Conservation (phyloP, 2,329 filamentous ascomycete genomes). For the Colletotrichum chlorophyti region DNA sequence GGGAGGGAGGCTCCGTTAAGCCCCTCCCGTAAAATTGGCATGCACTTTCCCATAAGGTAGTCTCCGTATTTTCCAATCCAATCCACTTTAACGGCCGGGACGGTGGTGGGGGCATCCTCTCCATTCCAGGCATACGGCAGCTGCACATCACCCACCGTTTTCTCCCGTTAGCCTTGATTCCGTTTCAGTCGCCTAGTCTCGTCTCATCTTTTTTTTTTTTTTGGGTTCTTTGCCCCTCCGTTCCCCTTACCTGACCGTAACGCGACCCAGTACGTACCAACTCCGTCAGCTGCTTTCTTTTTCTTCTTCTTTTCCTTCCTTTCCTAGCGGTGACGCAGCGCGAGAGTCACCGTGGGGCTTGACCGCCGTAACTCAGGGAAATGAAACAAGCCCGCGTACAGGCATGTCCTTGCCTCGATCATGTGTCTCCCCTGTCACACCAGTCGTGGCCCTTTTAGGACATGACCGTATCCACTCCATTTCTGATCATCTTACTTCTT, state of each 20-base stretch:
- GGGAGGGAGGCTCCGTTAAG: no score
- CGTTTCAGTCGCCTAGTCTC: no score
- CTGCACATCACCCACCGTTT: no score
- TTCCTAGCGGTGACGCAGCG: constrained; percentile 29
- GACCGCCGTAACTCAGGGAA: constrained; percentile 28
- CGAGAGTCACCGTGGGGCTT: constrained; percentile 27
- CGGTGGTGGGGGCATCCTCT: not conserved
- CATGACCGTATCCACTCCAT: not conserved
- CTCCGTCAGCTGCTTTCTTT: not conserved
- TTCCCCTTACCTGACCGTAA: no score
- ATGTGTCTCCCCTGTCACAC: constrained; percentile 20
- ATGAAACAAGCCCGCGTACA: constrained; percentile 29
- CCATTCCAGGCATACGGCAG: no score
- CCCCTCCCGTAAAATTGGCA: constrained; percentile 5
- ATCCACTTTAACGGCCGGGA: no score
- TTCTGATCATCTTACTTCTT: not conserved
- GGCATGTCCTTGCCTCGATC: constrained; percentile 1
- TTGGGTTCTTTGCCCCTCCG: no score
- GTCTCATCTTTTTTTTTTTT: no score
- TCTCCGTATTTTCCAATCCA: no score
- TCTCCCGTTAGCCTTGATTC: no score
- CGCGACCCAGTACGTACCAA: not conserved
- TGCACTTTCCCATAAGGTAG: constrained; percentile 1
- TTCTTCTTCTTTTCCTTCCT: not conserved
- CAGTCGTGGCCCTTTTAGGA: not conserved